Percentiles rank a stretch among this genome's conserved stretches.
Conservation (phyloP, 2,329 filamentous ascomycete species). For the Hypoxylon sp. region DNA sequence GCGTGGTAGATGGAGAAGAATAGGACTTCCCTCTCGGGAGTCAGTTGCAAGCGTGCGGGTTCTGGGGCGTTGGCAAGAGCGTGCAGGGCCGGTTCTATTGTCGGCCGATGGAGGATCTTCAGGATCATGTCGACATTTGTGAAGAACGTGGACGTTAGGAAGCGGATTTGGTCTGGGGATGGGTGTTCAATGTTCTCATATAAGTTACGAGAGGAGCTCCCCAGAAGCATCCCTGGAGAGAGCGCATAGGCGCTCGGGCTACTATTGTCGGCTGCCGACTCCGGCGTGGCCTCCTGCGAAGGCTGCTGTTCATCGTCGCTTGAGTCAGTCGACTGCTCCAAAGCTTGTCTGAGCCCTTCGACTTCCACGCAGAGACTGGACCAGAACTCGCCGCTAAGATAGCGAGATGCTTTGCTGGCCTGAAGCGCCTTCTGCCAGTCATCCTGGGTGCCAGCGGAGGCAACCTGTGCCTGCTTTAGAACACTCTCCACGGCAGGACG, state of each 20-base stretch:
- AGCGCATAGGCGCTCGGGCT: conserved; percentile 19
- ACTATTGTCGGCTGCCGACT: conserved; percentile 33
- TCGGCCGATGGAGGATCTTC: conserved; percentile 61
- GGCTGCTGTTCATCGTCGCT: conserved; percentile 54
- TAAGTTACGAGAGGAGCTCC: conserved; percentile 43
- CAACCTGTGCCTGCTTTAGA: background rate
- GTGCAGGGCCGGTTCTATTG: conserved; percentile 51
- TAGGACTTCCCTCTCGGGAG: conserved; percentile 52
- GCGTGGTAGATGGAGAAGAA: conserved; percentile 60
- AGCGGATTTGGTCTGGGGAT: conserved; percentile 54
- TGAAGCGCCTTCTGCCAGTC: conserved; percentile 18
- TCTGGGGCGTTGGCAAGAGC: conserved; percentile 51
- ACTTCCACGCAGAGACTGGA: conserved; percentile 59
- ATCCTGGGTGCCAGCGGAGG: conserved; percentile 8
- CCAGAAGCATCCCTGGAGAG: conserved; percentile 46
- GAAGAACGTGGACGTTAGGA: conserved; percentile 55
- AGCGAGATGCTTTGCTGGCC: conserved; percentile 50
- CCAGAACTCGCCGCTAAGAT: conserved; percentile 61
- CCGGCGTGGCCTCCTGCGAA: conserved; percentile 40
- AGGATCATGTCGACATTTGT: conserved; percentile 59
- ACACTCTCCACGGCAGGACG: background rate
- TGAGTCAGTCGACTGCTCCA: conserved; percentile 59
- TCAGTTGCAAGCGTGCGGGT: conserved; percentile 36
- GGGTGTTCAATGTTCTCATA: conserved; percentile 51
- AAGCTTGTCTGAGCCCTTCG: conserved; percentile 58